These are phyloP conservation scores for Plasmopara halstedii DNA, from an alignment of 352 stramenopile genomes.

Conservation along the genomic window DNA sequence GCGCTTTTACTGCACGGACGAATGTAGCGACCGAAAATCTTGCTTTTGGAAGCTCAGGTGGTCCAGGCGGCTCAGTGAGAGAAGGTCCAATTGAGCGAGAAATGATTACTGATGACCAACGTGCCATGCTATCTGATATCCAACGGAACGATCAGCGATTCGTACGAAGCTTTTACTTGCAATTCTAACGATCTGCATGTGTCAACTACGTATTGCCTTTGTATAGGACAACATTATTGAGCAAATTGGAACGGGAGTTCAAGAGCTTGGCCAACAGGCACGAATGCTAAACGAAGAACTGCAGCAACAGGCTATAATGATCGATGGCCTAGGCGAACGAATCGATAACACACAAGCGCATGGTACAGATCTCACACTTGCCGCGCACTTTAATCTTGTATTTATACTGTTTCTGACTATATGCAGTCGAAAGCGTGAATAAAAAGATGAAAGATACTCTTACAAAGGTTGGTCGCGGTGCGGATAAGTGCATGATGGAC, in stretches of 20 bases:
- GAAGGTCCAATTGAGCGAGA: slow-evolving; percentile 24
- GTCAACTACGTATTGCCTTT: not conserved
- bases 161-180: slow-evolving; percentile 27
- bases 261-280: slow-evolving; percentile 68
- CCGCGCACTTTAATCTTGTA: not conserved
- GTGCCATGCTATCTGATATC: slow-evolving; percentile 61
- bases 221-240: slow-evolving; percentile 78
- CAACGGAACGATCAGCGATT: slow-evolving; percentile 79
- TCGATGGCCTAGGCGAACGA: slow-evolving; percentile 67
- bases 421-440: slow-evolving; percentile 76
- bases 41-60: slow-evolving; percentile 23
- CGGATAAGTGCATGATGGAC: slow-evolving; percentile 86
- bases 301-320: slow-evolving; percentile 84
- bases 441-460: slow-evolving; percentile 84
- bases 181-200: not conserved
- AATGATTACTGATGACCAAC: slow-evolving; percentile 64
- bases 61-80: slow-evolving; percentile 14
- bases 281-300: slow-evolving; percentile 78
- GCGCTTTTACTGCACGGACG: slow-evolving; percentile 35
- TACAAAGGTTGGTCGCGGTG: slow-evolving; percentile 54
- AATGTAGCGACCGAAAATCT: slow-evolving; percentile 12
- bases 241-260: slow-evolving; percentile 72
- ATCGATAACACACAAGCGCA: slow-evolving; percentile 77
- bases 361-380: slow-evolving; percentile 23
- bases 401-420: slow-evolving; percentile 2